Percentiles rank a stretch among this genome's conserved stretches.
Evolutionary conservation across 2,329 filamentous ascomycete genomes (phyloP).

Genomic region (Graphilbum ipis-grandicollis): DNA sequence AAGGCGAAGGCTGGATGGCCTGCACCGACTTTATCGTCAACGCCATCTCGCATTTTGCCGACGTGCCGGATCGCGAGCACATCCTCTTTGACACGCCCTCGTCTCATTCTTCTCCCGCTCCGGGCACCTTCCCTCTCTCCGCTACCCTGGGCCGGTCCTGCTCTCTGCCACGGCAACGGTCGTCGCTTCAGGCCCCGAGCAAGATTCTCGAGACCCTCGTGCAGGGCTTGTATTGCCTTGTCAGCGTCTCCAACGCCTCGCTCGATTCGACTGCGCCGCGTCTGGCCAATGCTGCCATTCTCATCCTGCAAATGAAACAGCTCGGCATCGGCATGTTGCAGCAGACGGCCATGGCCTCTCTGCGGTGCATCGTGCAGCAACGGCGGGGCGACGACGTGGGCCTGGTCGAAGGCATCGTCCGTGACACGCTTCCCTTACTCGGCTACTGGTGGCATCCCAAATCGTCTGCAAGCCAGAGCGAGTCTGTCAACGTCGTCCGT

Average conservation of each 20-base stretch:
- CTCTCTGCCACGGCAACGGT: slow-evolving; percentile 10
- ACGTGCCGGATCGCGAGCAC: slow-evolving; percentile 19
- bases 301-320: slow-evolving; percentile 41
- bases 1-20: slow-evolving; percentile 45
- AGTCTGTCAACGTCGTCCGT: slow-evolving; percentile 37
- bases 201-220: slow-evolving; percentile 36
- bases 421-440: slow-evolving; percentile 51
- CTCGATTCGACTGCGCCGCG: slow-evolving; percentile 35
- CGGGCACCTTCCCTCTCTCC: slow-evolving; percentile 15
- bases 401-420: slow-evolving; percentile 41
- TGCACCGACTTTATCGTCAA: slow-evolving; percentile 56
- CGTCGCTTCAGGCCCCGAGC: slow-evolving; percentile 14
- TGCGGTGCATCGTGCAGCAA: slow-evolving; percentile 53
- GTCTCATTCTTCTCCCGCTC: slow-evolving; percentile 29
- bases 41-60: slow-evolving; percentile 36
- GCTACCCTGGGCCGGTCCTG: slow-evolving; percentile 13
- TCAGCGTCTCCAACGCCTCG: slow-evolving; percentile 50
- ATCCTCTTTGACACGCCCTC: slow-evolving; percentile 2
- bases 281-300: slow-evolving; percentile 37
- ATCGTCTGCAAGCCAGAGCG: slow-evolving; percentile 39
- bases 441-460: slow-evolving; percentile 60
- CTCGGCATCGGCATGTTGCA: slow-evolving; percentile 46
- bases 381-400: slow-evolving; percentile 51
- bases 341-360: slow-evolving; percentile 53
- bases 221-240: slow-evolving; percentile 46